Evolutionary conservation across 208 protist species (phyloP).

Genomic region (Wallacemonas sp.): DNA sequence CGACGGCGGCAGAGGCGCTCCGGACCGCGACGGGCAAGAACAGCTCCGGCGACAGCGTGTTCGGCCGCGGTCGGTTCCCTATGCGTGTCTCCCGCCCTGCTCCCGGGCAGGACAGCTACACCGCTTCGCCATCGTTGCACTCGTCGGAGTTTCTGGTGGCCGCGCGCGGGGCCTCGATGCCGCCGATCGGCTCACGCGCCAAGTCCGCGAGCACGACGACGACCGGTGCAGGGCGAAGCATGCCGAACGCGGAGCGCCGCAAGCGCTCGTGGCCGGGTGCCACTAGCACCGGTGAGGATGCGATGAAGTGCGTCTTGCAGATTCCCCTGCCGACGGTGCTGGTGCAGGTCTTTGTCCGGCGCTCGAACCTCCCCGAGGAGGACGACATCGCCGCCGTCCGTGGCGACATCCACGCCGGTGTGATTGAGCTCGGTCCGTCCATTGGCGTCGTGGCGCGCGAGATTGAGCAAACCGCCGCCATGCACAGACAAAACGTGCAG

Average conservation of each 20-base stretch:
- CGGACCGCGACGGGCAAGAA: slow-evolving; percentile 2
- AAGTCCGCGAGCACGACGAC: not conserved
- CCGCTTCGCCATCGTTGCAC: too few relatives aligned
- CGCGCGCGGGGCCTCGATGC: not conserved
- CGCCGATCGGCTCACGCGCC: not conserved
- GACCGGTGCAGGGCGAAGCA: too few relatives aligned
- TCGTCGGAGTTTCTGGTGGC: not conserved
- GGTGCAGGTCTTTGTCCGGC: slow-evolving; percentile 28
- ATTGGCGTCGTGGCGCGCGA: slow-evolving; percentile 69
- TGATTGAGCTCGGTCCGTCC: slow-evolving; percentile 75
- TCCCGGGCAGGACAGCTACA: not conserved
- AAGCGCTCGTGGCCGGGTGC: not conserved
- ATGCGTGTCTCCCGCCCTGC: not conserved
- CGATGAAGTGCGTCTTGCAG: slow-evolving; percentile 47
- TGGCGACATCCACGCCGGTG: slow-evolving; percentile 60
- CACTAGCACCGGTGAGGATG: not conserved
- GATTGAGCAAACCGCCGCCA: slow-evolving; percentile 52
- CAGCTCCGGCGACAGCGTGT: slow-evolving; percentile 19
- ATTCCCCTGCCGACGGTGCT: slow-evolving; percentile 63
- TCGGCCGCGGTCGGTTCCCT: not conserved
- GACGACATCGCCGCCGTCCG: slow-evolving; percentile 49
- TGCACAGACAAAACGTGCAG: slow-evolving; percentile 28
- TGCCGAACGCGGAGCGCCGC: not conserved
- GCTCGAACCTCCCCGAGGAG: slow-evolving; percentile 15
- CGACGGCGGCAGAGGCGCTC: not conserved